Evolutionary conservation across 2,329 filamentous ascomycete species (phyloP).

Genomic region (Fusarium papillatum): DNA sequence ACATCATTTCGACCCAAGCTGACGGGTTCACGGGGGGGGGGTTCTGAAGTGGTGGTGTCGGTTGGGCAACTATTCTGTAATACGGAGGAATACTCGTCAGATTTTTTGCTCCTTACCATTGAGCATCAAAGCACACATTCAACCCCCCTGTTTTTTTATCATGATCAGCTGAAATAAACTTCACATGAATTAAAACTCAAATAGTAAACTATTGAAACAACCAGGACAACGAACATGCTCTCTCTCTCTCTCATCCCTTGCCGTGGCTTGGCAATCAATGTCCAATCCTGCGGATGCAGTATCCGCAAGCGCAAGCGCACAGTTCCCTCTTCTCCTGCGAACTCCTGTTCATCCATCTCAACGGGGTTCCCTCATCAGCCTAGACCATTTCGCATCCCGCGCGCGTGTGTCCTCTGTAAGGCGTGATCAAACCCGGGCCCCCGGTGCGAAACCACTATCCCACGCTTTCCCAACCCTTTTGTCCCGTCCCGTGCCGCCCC

Average conservation of each 20-base stretch:
- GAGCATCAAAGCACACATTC: not conserved
- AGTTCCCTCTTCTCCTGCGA: not conserved
- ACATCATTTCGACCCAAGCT: conserved; percentile 10
- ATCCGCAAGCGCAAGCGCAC: not conserved
- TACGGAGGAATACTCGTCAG: conserved; percentile 12
- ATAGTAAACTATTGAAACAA: not conserved
- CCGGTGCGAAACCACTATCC: not conserved
- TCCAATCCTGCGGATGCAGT: not conserved
- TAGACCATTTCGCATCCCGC: not conserved
- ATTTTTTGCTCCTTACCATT: not conserved
- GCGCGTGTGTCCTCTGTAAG: not conserved
- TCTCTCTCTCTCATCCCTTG: not conserved
- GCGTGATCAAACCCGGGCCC: not conserved
- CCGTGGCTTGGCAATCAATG: not conserved
- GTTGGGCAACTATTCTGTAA: not conserved
- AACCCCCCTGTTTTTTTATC: not conserved
- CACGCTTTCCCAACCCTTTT: not conserved
- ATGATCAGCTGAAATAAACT: conserved; percentile 15
- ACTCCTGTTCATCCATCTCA: not conserved
- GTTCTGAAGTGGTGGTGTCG: not conserved
- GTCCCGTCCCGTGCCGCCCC: not conserved
- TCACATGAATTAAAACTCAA: conserved; percentile 9
- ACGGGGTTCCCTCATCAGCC: not conserved
- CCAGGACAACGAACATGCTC: not conserved
- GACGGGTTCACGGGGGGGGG: conserved; percentile 7